phyloP scores from a whole-genome alignment of 1,284 basidiomycete genomes.

The Coniferiporia sulphurascens region DNA sequence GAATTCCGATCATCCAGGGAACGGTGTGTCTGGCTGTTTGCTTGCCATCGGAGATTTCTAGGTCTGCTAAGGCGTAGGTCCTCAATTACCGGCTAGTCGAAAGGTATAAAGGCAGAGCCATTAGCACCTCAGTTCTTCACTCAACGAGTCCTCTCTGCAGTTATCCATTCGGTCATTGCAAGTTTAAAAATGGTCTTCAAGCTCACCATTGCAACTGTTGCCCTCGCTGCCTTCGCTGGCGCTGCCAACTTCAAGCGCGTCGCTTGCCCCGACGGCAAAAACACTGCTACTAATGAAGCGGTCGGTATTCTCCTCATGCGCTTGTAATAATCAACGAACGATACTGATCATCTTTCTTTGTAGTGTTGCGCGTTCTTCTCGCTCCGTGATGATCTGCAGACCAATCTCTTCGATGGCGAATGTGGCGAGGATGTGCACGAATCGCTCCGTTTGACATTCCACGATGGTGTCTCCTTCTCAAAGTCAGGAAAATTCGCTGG shows the following conservation, averaged over 20 bases:
- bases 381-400: conserved; percentile 21
- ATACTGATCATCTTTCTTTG: neutral
- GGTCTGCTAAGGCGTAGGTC: neutral
- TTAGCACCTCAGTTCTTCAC: neutral
- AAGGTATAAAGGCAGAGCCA: neutral
- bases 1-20: neutral
- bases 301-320: neutral
- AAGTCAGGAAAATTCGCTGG: neutral
- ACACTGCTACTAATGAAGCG: conserved; percentile 16
- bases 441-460: conserved; percentile 18
- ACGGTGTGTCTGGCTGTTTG: neutral
- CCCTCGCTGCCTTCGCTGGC: conserved; percentile 3
- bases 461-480: conserved; percentile 21
- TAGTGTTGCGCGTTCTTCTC: conserved; percentile 22
- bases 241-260: conserved; percentile 18
- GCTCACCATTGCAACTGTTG: conserved; percentile 10
- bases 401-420: conserved; percentile 16
- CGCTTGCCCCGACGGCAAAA: conserved; percentile 18
- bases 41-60: neutral
- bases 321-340: neutral
- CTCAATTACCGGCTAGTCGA: neutral
- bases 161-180: neutral
- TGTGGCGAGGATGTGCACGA: conserved; percentile 20
- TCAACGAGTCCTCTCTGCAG: neutral
- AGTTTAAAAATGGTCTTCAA: conserved; percentile 11